phyloP scores from a whole-genome alignment of 768 basidiomycete species.

The Kwoniella botswanensis region DNA sequence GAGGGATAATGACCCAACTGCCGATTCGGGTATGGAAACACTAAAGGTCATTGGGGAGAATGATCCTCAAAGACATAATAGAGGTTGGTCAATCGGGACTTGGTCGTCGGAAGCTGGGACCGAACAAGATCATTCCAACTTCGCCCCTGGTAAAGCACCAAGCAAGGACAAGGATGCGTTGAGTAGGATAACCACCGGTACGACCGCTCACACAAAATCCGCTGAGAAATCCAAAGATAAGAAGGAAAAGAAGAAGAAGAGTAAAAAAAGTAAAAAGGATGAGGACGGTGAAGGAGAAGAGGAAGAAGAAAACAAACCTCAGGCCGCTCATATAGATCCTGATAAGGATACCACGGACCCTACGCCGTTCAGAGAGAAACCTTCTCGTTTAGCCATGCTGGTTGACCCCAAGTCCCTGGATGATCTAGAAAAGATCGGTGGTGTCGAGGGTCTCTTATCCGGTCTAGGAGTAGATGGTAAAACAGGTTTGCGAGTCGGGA shows the following conservation, averaged over 20 bases:
- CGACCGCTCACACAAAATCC: slow-evolving; percentile 25
- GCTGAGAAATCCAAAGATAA: slow-evolving; percentile 23
- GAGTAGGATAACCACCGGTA: slow-evolving; percentile 22
- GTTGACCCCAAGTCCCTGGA: slow-evolving; percentile 87
- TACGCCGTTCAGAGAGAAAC: slow-evolving; percentile 74
- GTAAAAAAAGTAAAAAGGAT: slow-evolving; percentile 24
- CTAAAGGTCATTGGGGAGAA: slow-evolving; percentile 37
- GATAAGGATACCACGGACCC: slow-evolving; percentile 64
- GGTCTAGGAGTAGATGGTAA: slow-evolving; percentile 73
- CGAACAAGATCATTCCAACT: slow-evolving; percentile 18
- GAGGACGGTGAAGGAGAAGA: slow-evolving; percentile 29
- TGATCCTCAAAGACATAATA: slow-evolving; percentile 29
- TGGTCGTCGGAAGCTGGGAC: slow-evolving; percentile 42
- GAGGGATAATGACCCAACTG: slow-evolving; percentile 54
- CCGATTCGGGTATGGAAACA: slow-evolving; percentile 42
- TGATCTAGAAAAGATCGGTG: slow-evolving; percentile 71
- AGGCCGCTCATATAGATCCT: slow-evolving; percentile 51
- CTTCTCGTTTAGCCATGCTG: slow-evolving; percentile 76
- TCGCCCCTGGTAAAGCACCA: not conserved
- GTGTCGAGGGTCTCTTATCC: slow-evolving; percentile 68
- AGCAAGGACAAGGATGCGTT: slow-evolving; percentile 20
- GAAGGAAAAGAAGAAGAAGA: slow-evolving; percentile 20
- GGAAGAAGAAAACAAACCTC: slow-evolving; percentile 12
- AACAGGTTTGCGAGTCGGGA: slow-evolving; percentile 55
- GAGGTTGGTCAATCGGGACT: slow-evolving; percentile 42